These are phyloP conservation scores for Corchorus olitorius DNA, from an alignment of 345 rosid genomes.

Conservation along the genomic window DNA sequence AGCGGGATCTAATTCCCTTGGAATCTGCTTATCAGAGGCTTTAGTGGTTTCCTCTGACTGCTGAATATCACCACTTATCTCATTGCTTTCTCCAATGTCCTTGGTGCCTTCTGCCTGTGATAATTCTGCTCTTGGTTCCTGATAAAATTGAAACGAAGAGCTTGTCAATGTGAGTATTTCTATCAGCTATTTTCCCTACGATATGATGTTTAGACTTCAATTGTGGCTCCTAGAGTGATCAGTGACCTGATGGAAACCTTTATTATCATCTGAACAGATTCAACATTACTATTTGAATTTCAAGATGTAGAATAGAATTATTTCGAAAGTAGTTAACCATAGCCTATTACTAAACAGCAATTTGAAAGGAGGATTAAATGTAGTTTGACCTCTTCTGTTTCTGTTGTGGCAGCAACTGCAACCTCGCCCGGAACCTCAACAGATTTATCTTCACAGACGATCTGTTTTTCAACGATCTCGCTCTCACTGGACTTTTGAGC, in stretches of 20 bases:
- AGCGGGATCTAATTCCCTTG: constrained; percentile 29
- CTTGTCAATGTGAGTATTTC: constrained; percentile 7
- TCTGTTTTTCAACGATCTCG: constrained; percentile 24
- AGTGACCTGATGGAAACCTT: not conserved
- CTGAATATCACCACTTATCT: constrained; percentile 26
- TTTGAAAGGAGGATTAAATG: constrained; percentile 2
- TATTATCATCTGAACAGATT: not conserved
- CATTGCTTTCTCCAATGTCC: constrained; percentile 23
- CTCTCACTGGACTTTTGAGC: constrained; percentile 22
- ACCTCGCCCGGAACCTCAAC: constrained; percentile 22
- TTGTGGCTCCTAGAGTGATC: not conserved
- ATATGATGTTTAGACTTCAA: constrained; percentile 1
- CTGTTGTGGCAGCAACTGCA: constrained; percentile 25
- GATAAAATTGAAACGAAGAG: constrained; percentile 29
- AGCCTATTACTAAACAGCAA: not conserved
- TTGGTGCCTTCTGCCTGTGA: constrained; percentile 19
- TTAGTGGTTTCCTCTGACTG: constrained; percentile 26
- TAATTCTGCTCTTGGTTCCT: constrained; percentile 34
- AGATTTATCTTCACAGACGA: constrained; percentile 24
- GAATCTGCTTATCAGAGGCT: constrained; percentile 30
- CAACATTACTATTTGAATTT: no score
- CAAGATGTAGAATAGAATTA: no score
- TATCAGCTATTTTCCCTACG: not conserved
- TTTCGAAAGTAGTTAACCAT: no score
- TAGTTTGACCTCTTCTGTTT: constrained; percentile 45